These are phyloP conservation scores for Carex parvula DNA, from an alignment of 176 grass and related monocot species.

Conservation along the genomic window DNA sequence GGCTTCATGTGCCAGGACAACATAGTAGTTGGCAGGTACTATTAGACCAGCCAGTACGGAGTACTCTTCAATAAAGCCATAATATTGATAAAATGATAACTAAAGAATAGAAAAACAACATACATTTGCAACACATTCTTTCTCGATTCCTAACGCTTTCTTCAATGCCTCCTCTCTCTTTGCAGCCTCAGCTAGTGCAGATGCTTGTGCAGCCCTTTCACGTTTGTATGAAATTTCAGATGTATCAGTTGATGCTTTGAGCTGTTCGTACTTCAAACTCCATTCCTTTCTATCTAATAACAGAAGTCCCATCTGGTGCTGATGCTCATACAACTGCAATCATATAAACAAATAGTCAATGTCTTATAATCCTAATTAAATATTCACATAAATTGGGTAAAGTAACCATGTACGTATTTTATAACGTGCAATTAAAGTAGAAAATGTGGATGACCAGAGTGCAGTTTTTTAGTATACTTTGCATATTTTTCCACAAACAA, in stretches of 20 bases:
- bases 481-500: background rate
- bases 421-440: background rate
- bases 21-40: background rate
- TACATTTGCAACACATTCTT: conserved; percentile 74
- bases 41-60: background rate
- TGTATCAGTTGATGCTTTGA: conserved; percentile 53
- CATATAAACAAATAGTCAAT: conserved; percentile 2
- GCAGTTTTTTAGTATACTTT: background rate
- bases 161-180: conserved; percentile 65
- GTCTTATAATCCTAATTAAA: background rate
- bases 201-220: conserved; percentile 50
- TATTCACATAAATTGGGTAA: background rate
- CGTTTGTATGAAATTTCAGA: conserved; percentile 59
- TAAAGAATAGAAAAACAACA: conserved; percentile 14
- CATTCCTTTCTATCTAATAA: conserved; percentile 71
- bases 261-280: conserved; percentile 56
- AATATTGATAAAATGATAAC: background rate
- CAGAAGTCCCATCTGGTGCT: conserved; percentile 81
- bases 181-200: conserved; percentile 58
- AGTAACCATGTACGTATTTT: background rate
- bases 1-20: background rate
- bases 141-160: conserved; percentile 70
- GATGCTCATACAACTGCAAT: conserved; percentile 71
- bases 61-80: background rate
- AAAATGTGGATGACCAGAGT: background rate